These are phyloP conservation scores for Iris macrosiphon DNA, from an alignment of 106 monocot species.

Conservation along the genomic window DNA sequence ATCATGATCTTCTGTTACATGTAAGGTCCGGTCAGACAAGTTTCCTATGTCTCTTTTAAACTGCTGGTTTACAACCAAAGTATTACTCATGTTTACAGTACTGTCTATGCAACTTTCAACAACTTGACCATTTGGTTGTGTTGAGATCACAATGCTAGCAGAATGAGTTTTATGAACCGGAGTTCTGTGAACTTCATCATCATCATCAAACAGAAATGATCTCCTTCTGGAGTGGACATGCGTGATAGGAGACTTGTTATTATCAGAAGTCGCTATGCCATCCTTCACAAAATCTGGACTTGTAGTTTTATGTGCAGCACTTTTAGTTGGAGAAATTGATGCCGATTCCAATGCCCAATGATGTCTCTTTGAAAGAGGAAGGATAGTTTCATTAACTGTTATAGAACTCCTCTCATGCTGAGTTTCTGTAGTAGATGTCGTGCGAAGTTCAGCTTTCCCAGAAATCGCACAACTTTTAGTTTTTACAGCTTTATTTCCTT, in stretches of 20 bases:
- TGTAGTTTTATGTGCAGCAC: background rate
- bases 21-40: conserved; percentile 8
- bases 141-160: conserved; percentile 8
- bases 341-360: too few species aligned
- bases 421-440: background rate
- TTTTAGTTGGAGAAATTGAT: background rate
- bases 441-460: conserved; percentile 13
- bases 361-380: too few species aligned
- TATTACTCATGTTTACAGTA: conserved; percentile 9
- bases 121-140: conserved; percentile 7
- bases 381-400: too few species aligned
- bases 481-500: conserved; percentile 12
- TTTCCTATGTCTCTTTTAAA: conserved; percentile 18
- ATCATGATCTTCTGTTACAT: background rate
- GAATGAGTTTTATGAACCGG: conserved; percentile 45
- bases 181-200: conserved; percentile 40
- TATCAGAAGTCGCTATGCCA: too few species aligned
- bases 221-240: conserved; percentile 32
- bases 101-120: conserved; percentile 5
- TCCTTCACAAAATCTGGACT: background rate
- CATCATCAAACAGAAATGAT: conserved; percentile 43
- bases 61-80: conserved; percentile 8
- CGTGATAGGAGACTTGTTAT: background rate
- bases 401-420: background rate
- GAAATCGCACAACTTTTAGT: conserved; percentile 2